Evolutionary conservation across 2,329 filamentous ascomycete species (phyloP), one percentile per base, ranked within the genome.

Genomic region (Samsoniella hepiali): DNA sequence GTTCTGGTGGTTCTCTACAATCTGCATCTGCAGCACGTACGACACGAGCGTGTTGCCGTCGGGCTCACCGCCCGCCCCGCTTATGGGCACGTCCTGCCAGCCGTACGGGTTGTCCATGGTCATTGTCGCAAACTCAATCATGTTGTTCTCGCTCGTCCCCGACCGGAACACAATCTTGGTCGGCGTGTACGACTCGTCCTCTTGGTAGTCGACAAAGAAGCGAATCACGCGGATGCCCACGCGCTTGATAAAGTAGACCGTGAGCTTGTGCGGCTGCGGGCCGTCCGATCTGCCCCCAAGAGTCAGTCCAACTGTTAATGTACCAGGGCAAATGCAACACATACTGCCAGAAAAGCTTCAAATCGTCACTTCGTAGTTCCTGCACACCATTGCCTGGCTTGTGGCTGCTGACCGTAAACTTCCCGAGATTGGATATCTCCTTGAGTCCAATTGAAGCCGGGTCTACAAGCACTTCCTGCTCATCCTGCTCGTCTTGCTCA

Each of bases 1-100:
- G 74, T 99, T 99, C 77, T 99, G 95, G 75, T 99, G 95, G 72
- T 99, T 99, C 78, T 98, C 95, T 58, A 94, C 84, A 56, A 99
- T 89, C 68, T 91, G 88, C 71, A 98, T 88, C 75, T 98, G 93
- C 34, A 99, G 83, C 36, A 98, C 86, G 78, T 94, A 97, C 17
- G 91, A 93, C 65, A 93, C 87, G 22, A 98, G 84, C 1, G 93
- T 90, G 69, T 88, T 90, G 47, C 84, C 89, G 71, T 87, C 87
- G 55, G 81, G 82, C 54, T 84, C 86, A 47, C 82, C 81, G n/a
- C 83, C 84, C 0, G 79, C 79, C 13, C 80, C 79, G 1, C 74
- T 73, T 22, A 86, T 76, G 29, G 91, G 87, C 1, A 97, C 89
- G 73, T 96, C 90, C 63, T 97, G 89, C 95, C 95, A 99, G 8